Conservation (phyloP, 208 protist species). For the Blastocrithidia nonstop region DNA sequence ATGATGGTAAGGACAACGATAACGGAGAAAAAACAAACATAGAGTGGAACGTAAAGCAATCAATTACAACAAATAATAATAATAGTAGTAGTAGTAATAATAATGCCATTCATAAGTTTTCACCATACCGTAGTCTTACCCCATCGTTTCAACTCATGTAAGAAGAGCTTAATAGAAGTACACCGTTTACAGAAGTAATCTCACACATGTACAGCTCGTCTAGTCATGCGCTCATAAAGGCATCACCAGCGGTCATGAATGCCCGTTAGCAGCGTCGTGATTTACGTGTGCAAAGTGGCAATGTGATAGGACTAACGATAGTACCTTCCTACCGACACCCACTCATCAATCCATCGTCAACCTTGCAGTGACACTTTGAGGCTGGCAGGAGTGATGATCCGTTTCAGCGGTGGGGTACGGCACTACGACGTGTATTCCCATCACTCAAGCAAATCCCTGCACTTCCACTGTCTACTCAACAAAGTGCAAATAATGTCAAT, state of each 20-base stretch:
- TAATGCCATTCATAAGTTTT: no score
- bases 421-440: conserved; percentile 1
- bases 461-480: neutral
- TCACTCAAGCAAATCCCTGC: neutral
- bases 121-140: conserved; percentile 43
- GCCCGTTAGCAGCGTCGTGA: conserved; percentile 12
- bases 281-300: conserved; percentile 18
- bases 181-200: conserved; percentile 13
- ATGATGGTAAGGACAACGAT: neutral
- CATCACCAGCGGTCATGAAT: conserved; percentile 5
- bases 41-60: no score
- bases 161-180: conserved; percentile 41
- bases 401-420: conserved; percentile 25
- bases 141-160: conserved; percentile 51
- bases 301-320: conserved; percentile 27
- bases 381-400: conserved; percentile 16
- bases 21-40: no score
- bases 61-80: no score
- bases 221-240: neutral
- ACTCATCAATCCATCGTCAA: conserved; percentile 7
- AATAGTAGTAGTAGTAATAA: no score
- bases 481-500: neutral
- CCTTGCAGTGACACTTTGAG: neutral
- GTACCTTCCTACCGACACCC: conserved; percentile 18
- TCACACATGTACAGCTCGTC: neutral